Evolutionary conservation across 495 filamentous ascomycete genomes (phyloP), one percentile per base, ranked within the genome.

Genomic region (Paragyromitra xinjiangensis): DNA sequence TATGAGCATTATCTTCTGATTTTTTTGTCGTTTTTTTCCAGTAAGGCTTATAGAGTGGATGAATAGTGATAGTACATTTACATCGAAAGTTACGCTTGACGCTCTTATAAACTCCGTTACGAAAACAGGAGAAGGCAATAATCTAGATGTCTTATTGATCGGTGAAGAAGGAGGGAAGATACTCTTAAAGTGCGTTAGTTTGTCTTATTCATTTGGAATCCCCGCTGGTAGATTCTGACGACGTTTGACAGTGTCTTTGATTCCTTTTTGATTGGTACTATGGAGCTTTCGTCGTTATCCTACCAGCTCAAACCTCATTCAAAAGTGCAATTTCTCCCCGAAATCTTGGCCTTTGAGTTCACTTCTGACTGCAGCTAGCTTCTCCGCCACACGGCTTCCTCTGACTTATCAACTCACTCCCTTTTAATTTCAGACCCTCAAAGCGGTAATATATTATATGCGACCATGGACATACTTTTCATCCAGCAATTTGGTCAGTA

Each of bases 401-500:
- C 91, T 0, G 85, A 91, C 56, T 87, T 89, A 64, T 92, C 92
- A 6, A 95, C 92, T 0, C 94, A 98, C 83, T 86, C 90, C 6
- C 84, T 99, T 29, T 82, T 96, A 16, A 85, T 92, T 40, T 83
- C 80, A 79, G 84, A 74, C 80, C 81, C 77, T 55, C 78, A 83
- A 51, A 81, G 67, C 45, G 82, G 64, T n/a, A 78, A 81, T 12
- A 77, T 92, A 8, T 86, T 88, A 75, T 86, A 95, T 42, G 85
- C 95, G 12, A 93, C 94, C 0, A 88, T 98, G 81, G 92, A 95
- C 76, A 86, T 98, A 16, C 89, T 90, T 2, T 95, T 97, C 75
- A 90, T 97, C 19, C 89, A 90, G 4, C 89, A 90, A 26, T 93
- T 93, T 12, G 93, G 93, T 5, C 88, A 91, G 64, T 92, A 95